Conservation (phyloP, 1,284 basidiomycete species). For the Puccinia triticina region DNA sequence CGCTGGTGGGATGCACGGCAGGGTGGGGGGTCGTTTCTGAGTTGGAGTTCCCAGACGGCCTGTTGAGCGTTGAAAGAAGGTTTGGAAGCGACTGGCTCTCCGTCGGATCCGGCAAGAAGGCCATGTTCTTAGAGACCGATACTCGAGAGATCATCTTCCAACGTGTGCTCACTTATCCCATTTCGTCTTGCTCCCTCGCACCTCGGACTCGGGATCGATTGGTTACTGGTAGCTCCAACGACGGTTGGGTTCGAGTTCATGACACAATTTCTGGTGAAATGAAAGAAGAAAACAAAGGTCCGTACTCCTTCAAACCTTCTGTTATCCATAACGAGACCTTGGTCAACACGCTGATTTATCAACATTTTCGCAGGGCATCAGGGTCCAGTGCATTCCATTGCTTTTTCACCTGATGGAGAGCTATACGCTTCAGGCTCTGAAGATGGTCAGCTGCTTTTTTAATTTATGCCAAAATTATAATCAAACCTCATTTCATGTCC, state of each 20-base stretch:
- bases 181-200: conserved; percentile 68
- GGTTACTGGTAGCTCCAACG: conserved; percentile 82
- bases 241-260: conserved; percentile 96
- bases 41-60: conserved; percentile 74
- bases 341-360: not conserved
- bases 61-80: conserved; percentile 92
- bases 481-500: too few species aligned
- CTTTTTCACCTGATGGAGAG: conserved; percentile 96
- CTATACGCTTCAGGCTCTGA: conserved; percentile 78
- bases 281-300: conserved; percentile 81
- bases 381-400: conserved; percentile 90
- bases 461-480: too few species aligned
- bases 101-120: conserved; percentile 86
- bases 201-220: conserved; percentile 85
- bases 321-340: not conserved
- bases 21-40: conserved; percentile 68
- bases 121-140: conserved; percentile 71
- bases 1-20: conserved; percentile 97
- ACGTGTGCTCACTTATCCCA: conserved; percentile 60
- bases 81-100: conserved; percentile 80
- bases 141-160: conserved; percentile 57
- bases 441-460: conserved; percentile 21
- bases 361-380: conserved; percentile 69
- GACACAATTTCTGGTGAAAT: conserved; percentile 82
- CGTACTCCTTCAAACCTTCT: too few species aligned